phyloP scores from a whole-genome alignment of 2,329 filamentous ascomycete species.

The Fusarium sp. region DNA sequence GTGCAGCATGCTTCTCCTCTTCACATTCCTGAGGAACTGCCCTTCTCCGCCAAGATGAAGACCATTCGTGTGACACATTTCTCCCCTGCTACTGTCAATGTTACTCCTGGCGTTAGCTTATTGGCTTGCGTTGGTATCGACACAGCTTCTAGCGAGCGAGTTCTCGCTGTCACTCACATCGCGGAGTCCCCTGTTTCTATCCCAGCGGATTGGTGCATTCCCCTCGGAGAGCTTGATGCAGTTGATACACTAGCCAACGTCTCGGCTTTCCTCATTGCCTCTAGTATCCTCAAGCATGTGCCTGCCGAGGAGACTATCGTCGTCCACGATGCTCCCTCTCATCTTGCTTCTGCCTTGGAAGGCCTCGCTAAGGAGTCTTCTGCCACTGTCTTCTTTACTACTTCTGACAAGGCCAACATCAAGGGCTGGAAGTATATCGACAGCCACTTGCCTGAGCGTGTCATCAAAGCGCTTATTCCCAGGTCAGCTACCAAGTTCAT shows the following conservation, averaged over 20 bases:
- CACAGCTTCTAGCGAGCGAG: rapidly evolving
- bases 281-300: background rate
- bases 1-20: background rate
- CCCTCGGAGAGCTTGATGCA: background rate
- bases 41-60: rapidly evolving
- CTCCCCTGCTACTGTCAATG: background rate
- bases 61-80: background rate
- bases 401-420: rapidly evolving
- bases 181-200: background rate
- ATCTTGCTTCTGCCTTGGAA: background rate
- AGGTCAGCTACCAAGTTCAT: background rate
- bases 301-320: rapidly evolving
- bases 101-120: rapidly evolving
- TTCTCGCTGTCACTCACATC: background rate
- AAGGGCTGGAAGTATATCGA: background rate
- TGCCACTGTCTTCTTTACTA: rapidly evolving
- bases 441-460: background rate
- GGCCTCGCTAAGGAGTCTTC: rapidly evolving
- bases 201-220: background rate
- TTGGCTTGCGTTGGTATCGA: background rate
- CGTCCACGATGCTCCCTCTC: rapidly evolving
- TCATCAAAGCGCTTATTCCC: rapidly evolving
- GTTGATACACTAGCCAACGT: background rate
- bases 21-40: background rate
- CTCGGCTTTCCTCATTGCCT: background rate